phyloP scores from a whole-genome alignment of 140 eudicot genomes.

The Stevia rebaudiana region DNA sequence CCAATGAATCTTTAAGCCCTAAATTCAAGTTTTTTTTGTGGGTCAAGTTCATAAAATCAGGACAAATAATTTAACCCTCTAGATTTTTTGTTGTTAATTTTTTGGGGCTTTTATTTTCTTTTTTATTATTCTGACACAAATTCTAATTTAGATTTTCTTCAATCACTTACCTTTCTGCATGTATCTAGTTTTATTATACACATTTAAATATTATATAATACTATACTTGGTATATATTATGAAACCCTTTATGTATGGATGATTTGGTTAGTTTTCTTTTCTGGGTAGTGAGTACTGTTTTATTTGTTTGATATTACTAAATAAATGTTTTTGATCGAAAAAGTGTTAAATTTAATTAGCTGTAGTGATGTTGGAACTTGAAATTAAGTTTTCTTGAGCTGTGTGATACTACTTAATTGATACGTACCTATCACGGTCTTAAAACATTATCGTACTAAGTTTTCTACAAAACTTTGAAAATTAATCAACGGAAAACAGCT shows the following conservation, averaged over 20 bases:
- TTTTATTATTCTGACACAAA: conserved; percentile 16
- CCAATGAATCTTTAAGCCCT: conserved; percentile 20
- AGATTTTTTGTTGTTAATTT: conserved; percentile 3
- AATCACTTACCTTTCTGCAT: conserved; percentile 21
- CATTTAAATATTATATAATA: not conserved
- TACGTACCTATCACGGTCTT: not conserved
- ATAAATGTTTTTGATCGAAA: not conserved
- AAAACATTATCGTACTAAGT: conserved; percentile 18
- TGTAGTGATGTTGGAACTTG: conserved; percentile 23
- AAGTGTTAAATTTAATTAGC: not conserved
- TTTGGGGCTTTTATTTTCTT: not conserved
- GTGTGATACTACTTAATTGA: conserved; percentile 16
- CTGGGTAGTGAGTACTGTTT: conserved; percentile 20
- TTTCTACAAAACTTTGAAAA: conserved; percentile 12
- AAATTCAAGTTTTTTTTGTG: conserved; percentile 4
- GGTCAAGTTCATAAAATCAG: conserved; percentile 17
- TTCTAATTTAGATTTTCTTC: conserved; percentile 2
- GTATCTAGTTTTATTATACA: conserved; percentile 5
- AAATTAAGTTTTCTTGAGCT: conserved; percentile 27
- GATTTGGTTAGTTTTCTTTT: conserved; percentile 6
- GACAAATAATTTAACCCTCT: not conserved
- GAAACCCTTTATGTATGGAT: conserved; percentile 12
- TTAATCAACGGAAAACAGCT: not conserved
- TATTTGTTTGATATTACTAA: conserved; percentile 21
- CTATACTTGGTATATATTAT: not conserved